These are phyloP conservation scores for Aspergillus fischeri DNA, from an alignment of 2,329 filamentous ascomycete species.

Conservation along the genomic window DNA sequence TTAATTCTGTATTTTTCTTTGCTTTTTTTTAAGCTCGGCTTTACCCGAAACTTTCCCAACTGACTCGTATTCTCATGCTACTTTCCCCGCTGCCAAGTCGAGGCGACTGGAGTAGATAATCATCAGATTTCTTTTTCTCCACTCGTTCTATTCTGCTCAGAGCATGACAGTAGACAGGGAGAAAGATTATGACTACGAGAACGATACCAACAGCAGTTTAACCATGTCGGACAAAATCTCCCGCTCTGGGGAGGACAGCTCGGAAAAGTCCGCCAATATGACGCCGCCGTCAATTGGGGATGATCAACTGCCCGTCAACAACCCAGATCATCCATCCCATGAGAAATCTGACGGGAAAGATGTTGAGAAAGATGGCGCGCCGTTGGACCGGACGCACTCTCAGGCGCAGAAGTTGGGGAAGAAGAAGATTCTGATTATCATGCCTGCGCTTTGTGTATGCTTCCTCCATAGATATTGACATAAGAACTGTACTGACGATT, in stretches of 20 bases:
- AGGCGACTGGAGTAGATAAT: not conserved
- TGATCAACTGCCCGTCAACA: not conserved
- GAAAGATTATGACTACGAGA: not conserved
- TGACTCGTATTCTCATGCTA: not conserved
- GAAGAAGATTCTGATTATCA: constrained; percentile 39
- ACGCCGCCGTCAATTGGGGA: constrained; percentile 2
- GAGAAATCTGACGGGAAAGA: constrained; percentile 11
- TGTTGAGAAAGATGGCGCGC: constrained; percentile 17
- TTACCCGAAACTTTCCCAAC: not conserved
- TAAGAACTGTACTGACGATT: not conserved
- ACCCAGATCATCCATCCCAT: not conserved
- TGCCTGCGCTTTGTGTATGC: constrained; percentile 40
- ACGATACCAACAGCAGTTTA: not conserved
- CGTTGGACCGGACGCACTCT: constrained; percentile 32
- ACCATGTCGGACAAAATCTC: constrained; percentile 4
- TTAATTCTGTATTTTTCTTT: not conserved
- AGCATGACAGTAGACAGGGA: not conserved
- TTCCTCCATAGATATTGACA: not conserved
- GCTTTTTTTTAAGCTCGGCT: not conserved
- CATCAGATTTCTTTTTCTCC: not conserved
- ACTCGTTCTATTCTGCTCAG: not conserved
- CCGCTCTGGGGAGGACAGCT: not conserved
- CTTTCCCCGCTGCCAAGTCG: not conserved
- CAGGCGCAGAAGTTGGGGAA: constrained; percentile 38
- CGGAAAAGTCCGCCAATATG: constrained; percentile 6